A percentile compares a stretch with the other conserved stretches of the same genome.
Conservation (phyloP, 495 filamentous ascomycete species). For the Penicillium atrosanguineum region DNA sequence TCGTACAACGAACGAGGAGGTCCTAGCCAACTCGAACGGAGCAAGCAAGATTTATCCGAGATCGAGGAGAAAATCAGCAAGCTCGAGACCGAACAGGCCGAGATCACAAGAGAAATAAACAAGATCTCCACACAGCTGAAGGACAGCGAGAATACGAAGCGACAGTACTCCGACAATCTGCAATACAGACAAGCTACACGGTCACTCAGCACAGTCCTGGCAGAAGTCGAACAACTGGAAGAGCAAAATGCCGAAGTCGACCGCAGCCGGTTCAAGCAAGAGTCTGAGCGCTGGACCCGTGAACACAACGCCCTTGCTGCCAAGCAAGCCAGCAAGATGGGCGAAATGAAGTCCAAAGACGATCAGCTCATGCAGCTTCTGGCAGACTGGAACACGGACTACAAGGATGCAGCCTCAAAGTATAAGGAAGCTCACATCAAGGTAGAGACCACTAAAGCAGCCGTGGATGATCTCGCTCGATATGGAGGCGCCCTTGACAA, state of each 20-base stretch:
- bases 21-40: slow-evolving; percentile 63
- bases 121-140: slow-evolving; percentile 73
- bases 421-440: slow-evolving; percentile 88
- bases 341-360: slow-evolving; percentile 77
- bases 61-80: slow-evolving; percentile 63
- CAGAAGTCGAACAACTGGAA: slow-evolving; percentile 74
- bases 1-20: slow-evolving; percentile 78
- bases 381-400: slow-evolving; percentile 79
- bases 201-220: slow-evolving; percentile 60
- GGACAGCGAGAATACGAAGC: slow-evolving; percentile 73
- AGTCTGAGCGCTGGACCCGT: slow-evolving; percentile 62
- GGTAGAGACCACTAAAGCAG: slow-evolving; percentile 89
- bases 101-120: slow-evolving; percentile 68
- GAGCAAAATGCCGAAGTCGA: slow-evolving; percentile 80
- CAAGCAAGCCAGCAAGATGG: slow-evolving; percentile 62
- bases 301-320: slow-evolving; percentile 59
- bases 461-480: slow-evolving; percentile 81
- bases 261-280: slow-evolving; percentile 65
- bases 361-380: slow-evolving; percentile 66
- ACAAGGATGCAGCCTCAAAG: slow-evolving; percentile 75
- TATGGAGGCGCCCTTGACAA: slow-evolving; percentile 82
- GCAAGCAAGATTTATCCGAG: slow-evolving; percentile 63
- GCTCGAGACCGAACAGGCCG: slow-evolving; percentile 63
- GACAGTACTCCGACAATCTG: slow-evolving; percentile 83
- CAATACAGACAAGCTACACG: slow-evolving; percentile 71